phyloP scores from a whole-genome alignment of 306 rosid genomes.

The Cyclanthera cordifolia region DNA sequence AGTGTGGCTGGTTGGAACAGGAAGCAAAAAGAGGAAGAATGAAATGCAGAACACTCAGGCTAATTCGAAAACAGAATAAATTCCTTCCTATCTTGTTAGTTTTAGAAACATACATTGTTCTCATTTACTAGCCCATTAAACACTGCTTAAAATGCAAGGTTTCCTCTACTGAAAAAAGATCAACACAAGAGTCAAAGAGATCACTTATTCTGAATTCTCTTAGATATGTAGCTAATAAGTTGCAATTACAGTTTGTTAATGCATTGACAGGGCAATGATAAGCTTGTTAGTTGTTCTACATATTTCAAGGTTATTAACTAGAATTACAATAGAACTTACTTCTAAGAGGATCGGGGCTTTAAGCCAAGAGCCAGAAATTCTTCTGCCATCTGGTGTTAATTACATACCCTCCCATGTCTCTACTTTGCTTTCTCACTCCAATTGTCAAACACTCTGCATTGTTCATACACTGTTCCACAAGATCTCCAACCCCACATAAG shows the following conservation, averaged over 20 bases:
- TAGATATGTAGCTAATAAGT: background rate
- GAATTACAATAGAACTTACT: conserved; percentile 9
- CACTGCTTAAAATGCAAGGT: background rate
- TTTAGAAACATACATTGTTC: background rate
- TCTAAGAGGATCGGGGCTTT: conserved; percentile 1
- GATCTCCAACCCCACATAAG: conserved; percentile 62
- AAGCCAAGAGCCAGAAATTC: conserved; percentile 94
- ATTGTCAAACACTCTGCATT: conserved; percentile 77
- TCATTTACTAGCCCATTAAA: background rate
- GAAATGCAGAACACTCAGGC: background rate
- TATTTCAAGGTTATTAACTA: background rate
- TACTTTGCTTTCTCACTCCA: conserved; percentile 90
- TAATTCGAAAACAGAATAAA: background rate
- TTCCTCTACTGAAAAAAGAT: background rate
- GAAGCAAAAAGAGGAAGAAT: background rate
- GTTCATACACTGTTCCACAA: conserved; percentile 73
- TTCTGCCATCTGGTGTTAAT: conserved; percentile 95
- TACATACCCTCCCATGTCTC: conserved; percentile 62
- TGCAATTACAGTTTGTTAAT: background rate
- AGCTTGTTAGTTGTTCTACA: conserved; percentile 4
- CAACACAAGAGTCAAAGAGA: background rate
- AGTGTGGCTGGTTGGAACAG: no score
- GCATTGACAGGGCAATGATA: background rate
- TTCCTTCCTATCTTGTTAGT: background rate
- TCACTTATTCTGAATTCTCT: background rate